phyloP scores from a whole-genome alignment of 2,329 filamentous ascomycete species.

The Pseudogymnoascus sp. region DNA sequence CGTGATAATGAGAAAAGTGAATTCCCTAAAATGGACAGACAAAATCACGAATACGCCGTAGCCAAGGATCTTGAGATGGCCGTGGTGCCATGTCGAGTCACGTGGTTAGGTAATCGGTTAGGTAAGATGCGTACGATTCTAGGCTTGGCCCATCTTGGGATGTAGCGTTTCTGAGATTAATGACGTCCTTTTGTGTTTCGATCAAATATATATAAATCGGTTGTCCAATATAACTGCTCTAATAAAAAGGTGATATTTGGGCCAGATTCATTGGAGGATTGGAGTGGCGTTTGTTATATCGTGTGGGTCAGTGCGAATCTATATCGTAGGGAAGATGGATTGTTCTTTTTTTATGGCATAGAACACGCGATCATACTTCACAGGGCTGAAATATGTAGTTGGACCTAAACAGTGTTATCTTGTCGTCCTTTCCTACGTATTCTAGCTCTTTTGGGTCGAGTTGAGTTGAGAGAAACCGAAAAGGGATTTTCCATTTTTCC shows the following conservation, averaged over 20 bases:
- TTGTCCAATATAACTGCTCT: constrained; percentile 9
- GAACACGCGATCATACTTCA: neutral
- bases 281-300: neutral
- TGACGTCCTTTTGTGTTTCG: constrained; percentile 5
- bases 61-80: constrained; percentile 7
- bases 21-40: neutral
- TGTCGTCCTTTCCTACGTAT: neutral
- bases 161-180: constrained; percentile 7
- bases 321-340: neutral
- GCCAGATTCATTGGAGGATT: neutral
- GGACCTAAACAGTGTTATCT: neutral
- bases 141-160: constrained; percentile 7
- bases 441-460: neutral
- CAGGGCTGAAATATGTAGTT: neutral
- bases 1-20: neutral
- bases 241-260: constrained; percentile 1
- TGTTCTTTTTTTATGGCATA: neutral
- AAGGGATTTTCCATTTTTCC: neutral
- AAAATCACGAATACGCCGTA: neutral
- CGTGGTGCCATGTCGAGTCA: neutral
- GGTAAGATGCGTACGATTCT: neutral
- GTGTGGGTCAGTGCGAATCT: neutral
- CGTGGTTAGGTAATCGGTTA: constrained; percentile 10
- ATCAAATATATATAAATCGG: neutral
- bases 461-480: neutral